Base-by-base conservation (phyloP, 1,284 basidiomycete genomes). In the Coniophora puteana region DNA sequence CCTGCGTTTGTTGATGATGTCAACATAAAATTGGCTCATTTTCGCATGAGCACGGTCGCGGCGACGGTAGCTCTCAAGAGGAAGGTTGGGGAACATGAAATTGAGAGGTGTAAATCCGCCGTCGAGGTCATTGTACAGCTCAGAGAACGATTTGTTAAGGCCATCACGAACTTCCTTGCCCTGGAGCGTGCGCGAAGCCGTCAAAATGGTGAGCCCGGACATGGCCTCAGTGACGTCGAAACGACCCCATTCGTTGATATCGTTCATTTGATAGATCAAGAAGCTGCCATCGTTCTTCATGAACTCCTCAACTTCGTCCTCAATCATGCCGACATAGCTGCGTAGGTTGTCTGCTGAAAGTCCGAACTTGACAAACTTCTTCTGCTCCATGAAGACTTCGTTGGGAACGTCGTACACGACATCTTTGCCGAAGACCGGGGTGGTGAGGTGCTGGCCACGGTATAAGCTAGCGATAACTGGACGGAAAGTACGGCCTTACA, bases 371-470 rank as follows among this genome's bases (percentile, higher is more conserved):
- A 94, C 84, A 51, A 99, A 97, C 64, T 89, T 90, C 76, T 99
- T 99, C 66, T 99, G 96, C 61, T 99, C 94, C 95, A 99, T 99
- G 62, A 99, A 84, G 38, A 92, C 74, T 42, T 93, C 87, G 63
- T 99, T 99, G 23, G 96, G 95, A 43, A 93, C 85, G 59, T 98
- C 95, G 64, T 99, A 99, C 4, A 98, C 95, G 34, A 99, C 96
- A 40, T 93, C 93, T 60, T 93, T 93, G 41, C 96, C 96, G 55
- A 99, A 99, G 16, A 94, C 81, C 4, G 92, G 92, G 0, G 89
- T 93, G 0, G 91, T 94, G 36, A 94, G 67, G 58, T 89, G 86
- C 88, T 93, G 50, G 13, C 35, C 36, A 14, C 32, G 38, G 12
- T 35, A 31, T 25, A 48, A 42, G 32, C 36, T 14, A 40, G 8